Conservation (phyloP, 2,329 filamentous ascomycete genomes). For the Atkinsonella texensis region DNA sequence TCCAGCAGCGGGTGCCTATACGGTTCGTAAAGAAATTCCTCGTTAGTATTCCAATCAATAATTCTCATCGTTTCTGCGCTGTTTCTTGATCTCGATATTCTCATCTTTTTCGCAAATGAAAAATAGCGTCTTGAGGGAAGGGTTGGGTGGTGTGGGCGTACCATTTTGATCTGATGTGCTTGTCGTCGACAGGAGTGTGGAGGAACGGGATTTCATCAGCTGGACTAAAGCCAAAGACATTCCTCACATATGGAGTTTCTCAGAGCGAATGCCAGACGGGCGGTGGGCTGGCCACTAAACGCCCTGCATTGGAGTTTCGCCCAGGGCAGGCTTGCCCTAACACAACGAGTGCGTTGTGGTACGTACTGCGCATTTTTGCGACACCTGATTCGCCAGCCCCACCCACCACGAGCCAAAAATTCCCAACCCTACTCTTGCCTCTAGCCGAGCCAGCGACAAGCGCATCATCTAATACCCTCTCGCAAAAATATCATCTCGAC, state of each 20-base stretch:
- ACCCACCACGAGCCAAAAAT: slow-evolving; percentile 23
- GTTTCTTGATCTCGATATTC: background rate
- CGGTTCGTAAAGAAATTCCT: background rate
- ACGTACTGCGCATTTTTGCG: slow-evolving; percentile 16
- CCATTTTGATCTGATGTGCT: slow-evolving; percentile 32
- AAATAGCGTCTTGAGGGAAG: slow-evolving; percentile 1
- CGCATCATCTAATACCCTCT: slow-evolving; percentile 21
- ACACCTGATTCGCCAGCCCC: slow-evolving; percentile 23
- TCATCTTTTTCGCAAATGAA: background rate
- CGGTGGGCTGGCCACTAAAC: slow-evolving; percentile 2
- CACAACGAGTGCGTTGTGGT: slow-evolving; percentile 15
- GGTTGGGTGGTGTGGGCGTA: slow-evolving; percentile 16
- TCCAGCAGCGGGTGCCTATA: slow-evolving; percentile 32
- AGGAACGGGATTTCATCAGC: slow-evolving; percentile 17
- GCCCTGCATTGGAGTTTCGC: slow-evolving; percentile 2
- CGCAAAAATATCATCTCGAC: slow-evolving; percentile 27
- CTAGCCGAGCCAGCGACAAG: slow-evolving; percentile 8
- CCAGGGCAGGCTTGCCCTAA: slow-evolving; percentile 33
- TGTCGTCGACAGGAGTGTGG: slow-evolving; percentile 27
- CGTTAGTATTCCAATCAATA: slow-evolving; percentile 11
- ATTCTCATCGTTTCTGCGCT: background rate
- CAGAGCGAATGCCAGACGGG: slow-evolving; percentile 5
- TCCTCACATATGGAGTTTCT: slow-evolving; percentile 7
- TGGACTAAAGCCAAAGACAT: slow-evolving; percentile 16
- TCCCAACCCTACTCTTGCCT: slow-evolving; percentile 17